Evolutionary conservation across 139 green algal species (phyloP), one percentile per base, ranked within the genome.

Genomic region (Picochlorum sp.): DNA sequence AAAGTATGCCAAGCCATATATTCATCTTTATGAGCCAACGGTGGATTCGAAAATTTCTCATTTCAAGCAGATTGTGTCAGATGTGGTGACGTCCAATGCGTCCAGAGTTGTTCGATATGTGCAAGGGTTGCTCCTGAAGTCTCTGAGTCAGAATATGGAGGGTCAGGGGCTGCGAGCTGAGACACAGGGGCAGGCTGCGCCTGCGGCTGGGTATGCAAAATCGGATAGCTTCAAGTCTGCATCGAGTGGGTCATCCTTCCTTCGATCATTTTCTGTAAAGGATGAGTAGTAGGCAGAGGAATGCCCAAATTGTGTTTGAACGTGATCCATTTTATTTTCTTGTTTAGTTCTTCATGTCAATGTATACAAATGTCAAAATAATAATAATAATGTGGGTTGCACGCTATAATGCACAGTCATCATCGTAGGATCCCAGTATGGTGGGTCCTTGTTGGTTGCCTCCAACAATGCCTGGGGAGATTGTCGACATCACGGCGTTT

Each of bases 41-140:
- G 49, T 77, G 3, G 70, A 77, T 60, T 16, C 21, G 15, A 21
- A 56, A 9, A 62, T 77, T 45, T 57, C 45, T 4, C 61, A 77
- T 26, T 18, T 21, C 23, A 56, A 58, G 23, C 38, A 47, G 16
- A 9, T 64, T 32, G 44, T 57, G 24, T 26, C 51, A 18, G 62
- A 71, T 2, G 61, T 58, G 50, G 57, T 66, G 24, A 34, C 63
- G 23, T 59, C 26, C 15, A 71, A 71, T 34, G 24, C 45, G 4
- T 20, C 61, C 28, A 62, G 62, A 61, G 50, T 45, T 47, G 16
- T 75, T 49, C 50, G 24, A 26, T 52, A 51, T 41, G 21, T 52
- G 3, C 69, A 71, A 26, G 16, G 26, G 15, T 49, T 51, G 44
- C 8, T 63, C 3, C 15, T 75, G 32, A 44, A 34, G 10, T 45